Base-by-base conservation (phyloP, 257 asterid genomes). In the Pogostemon cablin region DNA sequence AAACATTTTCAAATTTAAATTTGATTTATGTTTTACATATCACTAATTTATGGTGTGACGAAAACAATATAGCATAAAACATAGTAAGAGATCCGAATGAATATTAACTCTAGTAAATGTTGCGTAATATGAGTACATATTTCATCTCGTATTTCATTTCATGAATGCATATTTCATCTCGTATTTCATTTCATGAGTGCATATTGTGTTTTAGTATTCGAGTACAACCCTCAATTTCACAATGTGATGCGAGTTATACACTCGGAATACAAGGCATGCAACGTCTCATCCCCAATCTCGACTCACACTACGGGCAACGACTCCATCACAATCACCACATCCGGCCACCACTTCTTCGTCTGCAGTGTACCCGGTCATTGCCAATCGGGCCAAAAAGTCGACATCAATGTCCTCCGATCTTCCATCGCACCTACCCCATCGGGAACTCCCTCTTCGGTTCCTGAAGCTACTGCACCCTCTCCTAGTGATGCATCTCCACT, bases 301-400 rank as follows among this genome's bases (percentile, higher is more conserved):
- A 89, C 96, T 47, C 87, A 81, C 70, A 92, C 95, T 0, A 86
- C 93, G 0, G 96, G 98, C 50, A 92, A 92, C 56, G 98, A 89
- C 83, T 77, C 96, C 63, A 85, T 92, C 64, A 77, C 85, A 65
- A 82, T 87, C 72, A 54, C 68, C 38, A 78, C 78, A 20, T 79
- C 73, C 15, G 95, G 96, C 12, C 98, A 91, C 81, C 96, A 89
- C 75, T 86, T 85, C 75, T 91, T 88, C 76, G 65, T 91, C 34
- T 91, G 97, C 37, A 92, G 92, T 3, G 88, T 87, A 0, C 95
- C 97, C 38, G 97, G 95, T 8, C 97, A 91, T 73, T 91, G 97
- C 68, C 95, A 87, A 69, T 62, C 97, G 0, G 97, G 97, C 4
- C 97, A 91, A 61, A 91, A 80, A 70, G 92, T 91, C 25, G 96